A percentile compares a stretch with the other conserved stretches of the same genome.
phyloP scores from a whole-genome alignment of 2,329 filamentous ascomycete genomes.

The Alternaria sp. region DNA sequence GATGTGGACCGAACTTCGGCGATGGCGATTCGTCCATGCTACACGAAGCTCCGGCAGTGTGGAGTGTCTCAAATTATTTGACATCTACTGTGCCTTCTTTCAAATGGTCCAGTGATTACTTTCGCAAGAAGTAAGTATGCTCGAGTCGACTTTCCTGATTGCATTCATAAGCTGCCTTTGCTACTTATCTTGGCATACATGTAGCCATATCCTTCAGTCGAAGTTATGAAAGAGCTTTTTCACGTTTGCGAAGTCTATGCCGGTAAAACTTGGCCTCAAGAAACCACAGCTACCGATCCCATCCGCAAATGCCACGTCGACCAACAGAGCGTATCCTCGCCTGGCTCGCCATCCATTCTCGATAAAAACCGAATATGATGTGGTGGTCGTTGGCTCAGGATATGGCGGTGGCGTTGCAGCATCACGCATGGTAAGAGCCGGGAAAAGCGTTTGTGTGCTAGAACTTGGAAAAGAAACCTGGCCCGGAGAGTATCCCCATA shows the following conservation, averaged over 20 bases:
- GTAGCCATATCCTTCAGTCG: not conserved
- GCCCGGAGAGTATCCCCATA: not conserved
- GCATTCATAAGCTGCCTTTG: not conserved
- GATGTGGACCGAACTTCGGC: not conserved
- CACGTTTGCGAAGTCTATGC: not conserved
- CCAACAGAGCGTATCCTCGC: not conserved
- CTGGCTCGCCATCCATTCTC: not conserved
- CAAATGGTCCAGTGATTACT: not conserved
- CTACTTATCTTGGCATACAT: not conserved
- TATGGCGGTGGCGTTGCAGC: slow-evolving; percentile 75
- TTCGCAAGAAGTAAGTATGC: not conserved
- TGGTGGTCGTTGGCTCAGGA: slow-evolving; percentile 73
- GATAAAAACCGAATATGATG: slow-evolving; percentile 68
- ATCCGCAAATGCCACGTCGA: not conserved
- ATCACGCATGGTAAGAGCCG: slow-evolving; percentile 69
- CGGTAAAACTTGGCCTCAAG: not conserved
- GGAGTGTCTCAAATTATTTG: not conserved
- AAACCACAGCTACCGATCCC: not conserved
- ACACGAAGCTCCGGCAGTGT: not conserved
- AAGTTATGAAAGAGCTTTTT: not conserved
- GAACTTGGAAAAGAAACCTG: slow-evolving; percentile 61
- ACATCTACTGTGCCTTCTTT: not conserved
- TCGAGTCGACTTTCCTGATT: not conserved
- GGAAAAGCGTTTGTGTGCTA: slow-evolving; percentile 69
- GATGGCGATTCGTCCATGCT: not conserved